A percentile compares a stretch with the other conserved stretches of the same genome.
Conservation (phyloP, 768 basidiomycete species). For the Russula emetica region DNA sequence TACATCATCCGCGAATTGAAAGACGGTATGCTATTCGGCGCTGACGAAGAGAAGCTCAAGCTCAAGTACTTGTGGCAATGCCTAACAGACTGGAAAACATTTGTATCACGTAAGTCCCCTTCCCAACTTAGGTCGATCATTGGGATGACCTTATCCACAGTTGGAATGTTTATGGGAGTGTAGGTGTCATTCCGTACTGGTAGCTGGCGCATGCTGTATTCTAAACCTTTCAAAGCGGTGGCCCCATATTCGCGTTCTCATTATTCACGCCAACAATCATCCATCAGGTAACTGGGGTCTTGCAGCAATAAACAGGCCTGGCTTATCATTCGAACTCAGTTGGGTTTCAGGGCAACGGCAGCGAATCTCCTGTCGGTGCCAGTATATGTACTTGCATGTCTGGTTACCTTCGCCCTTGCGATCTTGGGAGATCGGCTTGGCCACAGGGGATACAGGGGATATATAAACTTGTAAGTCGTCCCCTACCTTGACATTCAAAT, state of each 20-base stretch:
- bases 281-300: neutral
- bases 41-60: neutral
- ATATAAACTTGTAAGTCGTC: neutral
- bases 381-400: neutral
- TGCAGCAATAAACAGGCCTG: neutral
- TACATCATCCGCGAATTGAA: neutral
- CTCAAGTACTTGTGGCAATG: neutral
- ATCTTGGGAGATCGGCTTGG: neutral
- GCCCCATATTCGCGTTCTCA: neutral
- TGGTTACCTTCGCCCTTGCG: neutral
- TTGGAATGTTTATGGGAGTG: neutral
- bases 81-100: conserved; percentile 6
- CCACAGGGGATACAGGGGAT: conserved; percentile 5
- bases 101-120: neutral
- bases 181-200: neutral
- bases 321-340: neutral
- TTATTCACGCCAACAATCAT: conserved; percentile 5
- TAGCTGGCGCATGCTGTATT: neutral
- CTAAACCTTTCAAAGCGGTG: neutral
- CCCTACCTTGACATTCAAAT: neutral
- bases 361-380: conserved; percentile 1
- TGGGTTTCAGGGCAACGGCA: neutral
- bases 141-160: neutral
- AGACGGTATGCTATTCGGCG: neutral
- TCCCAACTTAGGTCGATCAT: neutral